Evolutionary conservation across 208 protist genomes (phyloP), one percentile per base, ranked within the genome.

Genomic region (Naegleria fowleri): DNA sequence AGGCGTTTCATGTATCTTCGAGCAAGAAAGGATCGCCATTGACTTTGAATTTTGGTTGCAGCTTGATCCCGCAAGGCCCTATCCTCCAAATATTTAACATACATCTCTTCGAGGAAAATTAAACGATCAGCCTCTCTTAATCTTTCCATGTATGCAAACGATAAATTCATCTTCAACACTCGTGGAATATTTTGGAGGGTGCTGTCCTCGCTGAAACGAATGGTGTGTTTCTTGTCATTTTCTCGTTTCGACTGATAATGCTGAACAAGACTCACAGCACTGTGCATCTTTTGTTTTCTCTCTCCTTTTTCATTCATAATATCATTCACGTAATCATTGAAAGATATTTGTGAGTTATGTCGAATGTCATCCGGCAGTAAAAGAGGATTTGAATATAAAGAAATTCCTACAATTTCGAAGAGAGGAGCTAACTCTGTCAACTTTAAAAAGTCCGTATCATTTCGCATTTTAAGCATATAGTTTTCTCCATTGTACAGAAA

Each of bases 361-460:
- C 83, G 39, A 19, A 86, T 19, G 9, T 43, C 40, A 51, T 40
- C 39, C 0, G 85, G 85, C 15, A 88, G 22, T 88, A 88, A 58
- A 5, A 88, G 22, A 36, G 85, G 85, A 38, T 88, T 88, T 6
- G n/a, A 40, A 33, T 88, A 40, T 5, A 88, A 16, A 11, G 41
- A 5, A 36, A 79, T 79, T 79, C 67, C 67, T 36, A 79, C 67
- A 33, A 52, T 5, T 33, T 88, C 85, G n/a, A 88, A 58, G 9
- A 58, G 22, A 11, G 85, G 41, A 33, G 41, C 85, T 36, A 88
- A 29, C 36, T 51, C 41, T 48, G 41, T 88, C 9, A 88, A 5
- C 41, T 88, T 88, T 36, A 88, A 88, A 36, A 88, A 88, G n/a
- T 88, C 85, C 0, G 55, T n/a, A 58, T 88, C 85, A 58, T 58